Base-by-base conservation (phyloP, 2,329 filamentous ascomycete genomes). In the Aspergillus ruber region DNA sequence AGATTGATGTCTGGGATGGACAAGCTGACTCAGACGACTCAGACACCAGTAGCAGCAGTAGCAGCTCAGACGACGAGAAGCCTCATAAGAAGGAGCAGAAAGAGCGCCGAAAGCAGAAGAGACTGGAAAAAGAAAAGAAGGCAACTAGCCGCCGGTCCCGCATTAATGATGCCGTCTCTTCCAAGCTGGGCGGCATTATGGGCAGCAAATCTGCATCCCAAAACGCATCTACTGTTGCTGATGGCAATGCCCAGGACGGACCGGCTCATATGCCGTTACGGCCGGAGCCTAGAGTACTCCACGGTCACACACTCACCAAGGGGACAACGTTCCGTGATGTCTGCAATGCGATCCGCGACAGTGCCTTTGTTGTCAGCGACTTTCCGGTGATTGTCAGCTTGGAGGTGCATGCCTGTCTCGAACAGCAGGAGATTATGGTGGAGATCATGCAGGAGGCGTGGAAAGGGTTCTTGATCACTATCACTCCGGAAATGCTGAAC, bases 1-100 rank as follows among this genome's bases (percentile, higher is more conserved):
- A 96, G 66, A 93, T 96, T 47, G 91, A 96, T 62, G 89, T 96
- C 3, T 95, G 90, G 87, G 88, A 96, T 66, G 88, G 89, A 10
- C 75, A 66, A 17, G 68, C 70, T 1, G 61, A 65, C 12, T 62
- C 61, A 42, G 53, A 52, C 10, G 52, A 48, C 8, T 56, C 58
- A 18, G 49, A 61, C 53, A 56, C 61, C 52, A 65, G 73, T 15
- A 66, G 60, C 48, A 68, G 56, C 44, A 56, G 56, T 13, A 62
- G 59, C 21, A 62, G 55, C 42, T 60, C 50, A 2, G 49, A 57
- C 6, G 50, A 55, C 9, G 50, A 57, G n/a, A 50, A 57, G 23
- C 18, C 42, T 12, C 40, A 23, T 23, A 15, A 42, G 25, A 43
- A 43, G n/a, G 17, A 29, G 15, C 15, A 40, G 21, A 27, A 50